Conservation (phyloP, 148 eudicot genomes). For the Rhododendron mucronatum region DNA sequence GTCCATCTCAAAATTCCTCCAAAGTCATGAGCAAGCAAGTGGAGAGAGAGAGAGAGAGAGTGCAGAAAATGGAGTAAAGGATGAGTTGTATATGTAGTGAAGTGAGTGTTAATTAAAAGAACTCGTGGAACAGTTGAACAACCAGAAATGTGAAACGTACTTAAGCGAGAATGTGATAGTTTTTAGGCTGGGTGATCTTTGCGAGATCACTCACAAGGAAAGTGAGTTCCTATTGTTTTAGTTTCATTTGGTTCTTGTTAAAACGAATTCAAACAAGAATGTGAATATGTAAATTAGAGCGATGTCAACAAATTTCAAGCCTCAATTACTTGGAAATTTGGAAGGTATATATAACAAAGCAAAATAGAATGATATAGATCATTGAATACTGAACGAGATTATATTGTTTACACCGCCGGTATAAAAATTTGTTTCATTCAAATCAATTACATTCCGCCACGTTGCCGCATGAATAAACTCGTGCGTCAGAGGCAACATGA, state of each 20-base stretch:
- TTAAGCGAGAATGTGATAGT: neutral
- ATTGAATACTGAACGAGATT: too few relatives aligned
- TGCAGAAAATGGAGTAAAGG: neutral
- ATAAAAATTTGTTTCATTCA: too few relatives aligned
- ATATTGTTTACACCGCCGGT: too few relatives aligned
- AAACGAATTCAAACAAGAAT: neutral
- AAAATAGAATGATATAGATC: too few relatives aligned
- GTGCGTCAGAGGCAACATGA: too few relatives aligned
- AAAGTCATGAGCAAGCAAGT: neutral
- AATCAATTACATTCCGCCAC: too few relatives aligned
- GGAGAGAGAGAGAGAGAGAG: neutral
- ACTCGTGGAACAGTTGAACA: conserved; percentile 1
- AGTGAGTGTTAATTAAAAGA: neutral
- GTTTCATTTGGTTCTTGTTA: neutral
- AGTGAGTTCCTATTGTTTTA: neutral
- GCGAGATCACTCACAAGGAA: neutral
- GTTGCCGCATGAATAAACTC: too few relatives aligned
- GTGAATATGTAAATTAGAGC: neutral
- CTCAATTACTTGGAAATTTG: neutral
- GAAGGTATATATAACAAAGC: too few relatives aligned
- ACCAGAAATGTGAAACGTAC: conserved; percentile 2
- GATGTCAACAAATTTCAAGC: too few relatives aligned
- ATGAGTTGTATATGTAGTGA: neutral
- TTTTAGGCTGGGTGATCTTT: conserved; percentile 7
- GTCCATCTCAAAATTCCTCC: neutral